These are phyloP conservation scores for Didymella sp. DNA, from an alignment of 2,329 filamentous ascomycete species.

Conservation along the genomic window DNA sequence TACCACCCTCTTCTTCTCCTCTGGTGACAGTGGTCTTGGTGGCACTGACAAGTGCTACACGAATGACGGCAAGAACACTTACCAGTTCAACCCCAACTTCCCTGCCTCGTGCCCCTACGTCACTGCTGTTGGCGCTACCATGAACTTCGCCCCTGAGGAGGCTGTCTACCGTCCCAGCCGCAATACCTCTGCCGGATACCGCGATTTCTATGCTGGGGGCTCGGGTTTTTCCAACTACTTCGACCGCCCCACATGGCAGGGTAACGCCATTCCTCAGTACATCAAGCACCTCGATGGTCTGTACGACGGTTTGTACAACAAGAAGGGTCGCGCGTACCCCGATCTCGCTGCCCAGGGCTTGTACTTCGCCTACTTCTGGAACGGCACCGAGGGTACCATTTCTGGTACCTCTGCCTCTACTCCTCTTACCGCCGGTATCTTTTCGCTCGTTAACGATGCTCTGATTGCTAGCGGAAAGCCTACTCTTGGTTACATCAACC, in stretches of 20 bases:
- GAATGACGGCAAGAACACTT: conserved; percentile 65
- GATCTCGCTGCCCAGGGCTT: conserved; percentile 68
- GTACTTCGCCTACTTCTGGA: conserved; percentile 55
- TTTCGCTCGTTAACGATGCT: conserved; percentile 69
- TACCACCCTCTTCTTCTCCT: conserved; percentile 68
- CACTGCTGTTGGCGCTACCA: conserved; percentile 69
- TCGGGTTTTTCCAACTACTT: conserved; percentile 61
- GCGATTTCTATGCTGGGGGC: conserved; percentile 60
- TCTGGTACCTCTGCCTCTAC: conserved; percentile 64
- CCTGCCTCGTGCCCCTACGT: conserved; percentile 73
- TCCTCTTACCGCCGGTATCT: conserved; percentile 65
- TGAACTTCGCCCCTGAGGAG: conserved; percentile 61
- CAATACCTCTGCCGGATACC: conserved; percentile 45
- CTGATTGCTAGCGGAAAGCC: conserved; percentile 59
- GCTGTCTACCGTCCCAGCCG: conserved; percentile 50
- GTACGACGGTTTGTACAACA: conserved; percentile 59
- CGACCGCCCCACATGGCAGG: conserved; percentile 57
- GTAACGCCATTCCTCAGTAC: conserved; percentile 54
- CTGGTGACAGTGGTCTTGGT: conserved; percentile 68
- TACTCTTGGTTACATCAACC: conserved; percentile 65
- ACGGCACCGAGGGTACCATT: conserved; percentile 49
- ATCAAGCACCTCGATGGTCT: conserved; percentile 51
- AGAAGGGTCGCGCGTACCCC: conserved; percentile 65
- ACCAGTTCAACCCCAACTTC: conserved; percentile 67
- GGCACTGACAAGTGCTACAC: conserved; percentile 59